A percentile compares a stretch with the other conserved stretches of the same genome.
Evolutionary conservation across 176 grass and related monocot species (phyloP).

Genomic region (Oryza coarctata): DNA sequence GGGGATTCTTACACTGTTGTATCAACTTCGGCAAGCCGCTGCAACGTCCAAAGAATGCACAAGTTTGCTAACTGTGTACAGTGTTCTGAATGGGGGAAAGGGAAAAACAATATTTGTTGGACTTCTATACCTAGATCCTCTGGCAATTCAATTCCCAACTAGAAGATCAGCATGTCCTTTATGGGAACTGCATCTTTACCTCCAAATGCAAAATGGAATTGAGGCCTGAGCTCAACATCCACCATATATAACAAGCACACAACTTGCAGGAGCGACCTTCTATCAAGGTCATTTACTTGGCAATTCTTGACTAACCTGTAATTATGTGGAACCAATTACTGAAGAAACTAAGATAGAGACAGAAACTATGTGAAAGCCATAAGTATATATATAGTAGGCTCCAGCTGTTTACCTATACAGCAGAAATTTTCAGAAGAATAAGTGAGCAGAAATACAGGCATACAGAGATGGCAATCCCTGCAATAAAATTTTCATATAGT

Average conservation of each 20-base stretch:
- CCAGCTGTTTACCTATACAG: slow-evolving; percentile 59
- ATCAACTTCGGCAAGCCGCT: not conserved
- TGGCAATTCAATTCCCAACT: not conserved
- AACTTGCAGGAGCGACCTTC: not conserved
- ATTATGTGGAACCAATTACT: not conserved
- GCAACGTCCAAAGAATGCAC: slow-evolving; percentile 20
- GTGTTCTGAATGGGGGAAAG: not conserved
- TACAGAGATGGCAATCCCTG: slow-evolving; percentile 56
- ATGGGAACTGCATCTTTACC: slow-evolving; percentile 4
- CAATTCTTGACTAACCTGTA: slow-evolving; percentile 14
- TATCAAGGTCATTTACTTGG: slow-evolving; percentile 13
- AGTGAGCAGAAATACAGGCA: slow-evolving; percentile 74
- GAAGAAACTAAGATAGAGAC: not conserved
- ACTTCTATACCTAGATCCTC: slow-evolving; percentile 12
- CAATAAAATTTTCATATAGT: slow-evolving; percentile 76
- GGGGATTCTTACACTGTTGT: not conserved
- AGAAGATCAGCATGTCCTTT: not conserved
- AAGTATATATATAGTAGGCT: not conserved
- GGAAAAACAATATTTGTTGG: not conserved
- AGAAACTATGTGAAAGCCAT: not conserved
- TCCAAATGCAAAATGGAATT: slow-evolving; percentile 10
- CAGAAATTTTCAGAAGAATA: slow-evolving; percentile 72
- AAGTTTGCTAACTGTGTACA: slow-evolving; percentile 12
- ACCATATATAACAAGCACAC: slow-evolving; percentile 7
- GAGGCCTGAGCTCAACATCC: slow-evolving; percentile 10